Conservation (phyloP, 805 yeast genomes). For the Candida pseudoglaebosa region DNA sequence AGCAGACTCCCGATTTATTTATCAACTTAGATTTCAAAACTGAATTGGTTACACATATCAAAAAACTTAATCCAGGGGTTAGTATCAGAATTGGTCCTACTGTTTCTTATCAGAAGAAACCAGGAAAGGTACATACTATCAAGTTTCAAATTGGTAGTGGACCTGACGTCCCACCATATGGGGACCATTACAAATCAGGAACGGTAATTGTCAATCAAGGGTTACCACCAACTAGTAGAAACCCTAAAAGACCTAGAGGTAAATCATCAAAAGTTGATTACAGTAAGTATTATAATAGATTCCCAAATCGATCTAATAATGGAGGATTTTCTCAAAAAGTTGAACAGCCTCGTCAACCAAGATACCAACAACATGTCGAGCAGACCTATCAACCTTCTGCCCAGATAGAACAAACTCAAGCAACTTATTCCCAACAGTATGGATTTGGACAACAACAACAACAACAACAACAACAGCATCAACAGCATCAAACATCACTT, state of each 20-base stretch:
- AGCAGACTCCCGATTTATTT: slow-evolving; percentile 69
- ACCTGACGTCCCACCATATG: slow-evolving; percentile 52
- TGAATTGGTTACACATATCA: slow-evolving; percentile 74
- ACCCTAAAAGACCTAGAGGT: slow-evolving; percentile 75
- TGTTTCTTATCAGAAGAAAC: slow-evolving; percentile 83
- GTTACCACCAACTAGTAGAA: slow-evolving; percentile 64
- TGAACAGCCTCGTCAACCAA: slow-evolving; percentile 17
- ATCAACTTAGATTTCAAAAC: slow-evolving; percentile 84
- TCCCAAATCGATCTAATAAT: slow-evolving; percentile 3
- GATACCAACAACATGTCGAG: slow-evolving; percentile 17
- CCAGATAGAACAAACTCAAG: slow-evolving; percentile 1
- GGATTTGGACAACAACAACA: background rate
- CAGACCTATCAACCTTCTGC: slow-evolving; percentile 18
- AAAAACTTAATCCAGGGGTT: slow-evolving; percentile 54
- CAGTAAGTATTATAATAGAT: slow-evolving; percentile 38
- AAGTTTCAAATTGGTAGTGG: slow-evolving; percentile 59
- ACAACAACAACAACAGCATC: slow-evolving; percentile 9
- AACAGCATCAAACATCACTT: slow-evolving; percentile 5
- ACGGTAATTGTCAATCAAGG: slow-evolving; percentile 80
- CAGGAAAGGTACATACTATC: slow-evolving; percentile 76
- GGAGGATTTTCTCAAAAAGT: slow-evolving; percentile 16
- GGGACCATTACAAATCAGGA: slow-evolving; percentile 85
- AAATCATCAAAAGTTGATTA: slow-evolving; percentile 34
- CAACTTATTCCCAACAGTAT: slow-evolving; percentile 1
- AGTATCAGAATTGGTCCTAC: slow-evolving; percentile 65